Percentiles rank a stretch among this genome's conserved stretches.
Conservation (phyloP, 352 stramenopile species). For the Phytophthora uliginosa region DNA sequence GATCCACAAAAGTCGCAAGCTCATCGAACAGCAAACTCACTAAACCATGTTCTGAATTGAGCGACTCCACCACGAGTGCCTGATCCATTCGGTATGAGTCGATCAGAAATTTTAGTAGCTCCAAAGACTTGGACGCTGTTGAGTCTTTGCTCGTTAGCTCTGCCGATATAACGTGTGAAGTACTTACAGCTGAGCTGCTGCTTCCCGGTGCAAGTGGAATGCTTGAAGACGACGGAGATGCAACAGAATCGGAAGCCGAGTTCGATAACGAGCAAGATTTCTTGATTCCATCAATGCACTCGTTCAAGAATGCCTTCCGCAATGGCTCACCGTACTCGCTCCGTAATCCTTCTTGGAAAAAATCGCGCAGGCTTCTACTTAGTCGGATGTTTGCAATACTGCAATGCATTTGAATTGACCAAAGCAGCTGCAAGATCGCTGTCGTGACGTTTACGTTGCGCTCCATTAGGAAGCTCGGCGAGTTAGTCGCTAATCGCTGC, state of each 20-base stretch:
- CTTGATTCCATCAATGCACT: slow-evolving; percentile 86
- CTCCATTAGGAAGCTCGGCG: slow-evolving; percentile 80
- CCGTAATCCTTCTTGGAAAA: slow-evolving; percentile 85
- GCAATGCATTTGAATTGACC: slow-evolving; percentile 87
- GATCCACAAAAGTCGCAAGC: slow-evolving; percentile 79
- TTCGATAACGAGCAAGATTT: slow-evolving; percentile 62
- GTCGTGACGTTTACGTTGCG: slow-evolving; percentile 69
- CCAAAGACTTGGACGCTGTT: slow-evolving; percentile 75
- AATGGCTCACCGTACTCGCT: slow-evolving; percentile 77
- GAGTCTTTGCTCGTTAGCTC: slow-evolving; percentile 45
- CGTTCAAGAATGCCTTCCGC: slow-evolving; percentile 74
- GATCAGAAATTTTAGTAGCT: slow-evolving; percentile 90
- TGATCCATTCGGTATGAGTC: slow-evolving; percentile 85
- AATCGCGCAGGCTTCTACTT: slow-evolving; percentile 76
- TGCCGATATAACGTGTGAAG: slow-evolving; percentile 22
- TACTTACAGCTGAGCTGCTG: slow-evolving; percentile 20
- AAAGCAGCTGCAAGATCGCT: slow-evolving; percentile 78
- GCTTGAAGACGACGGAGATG: slow-evolving; percentile 25
- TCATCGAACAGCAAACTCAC: slow-evolving; percentile 88
- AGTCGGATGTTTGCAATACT: slow-evolving; percentile 66
- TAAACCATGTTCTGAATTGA: slow-evolving; percentile 80
- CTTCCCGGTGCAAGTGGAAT: slow-evolving; percentile 22
- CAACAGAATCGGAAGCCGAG: slow-evolving; percentile 20
- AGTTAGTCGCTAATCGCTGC: slow-evolving; percentile 77
- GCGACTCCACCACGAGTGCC: slow-evolving; percentile 69